Conservation (phyloP, 768 basidiomycete genomes). For the Auricularia auricula-judae region DNA sequence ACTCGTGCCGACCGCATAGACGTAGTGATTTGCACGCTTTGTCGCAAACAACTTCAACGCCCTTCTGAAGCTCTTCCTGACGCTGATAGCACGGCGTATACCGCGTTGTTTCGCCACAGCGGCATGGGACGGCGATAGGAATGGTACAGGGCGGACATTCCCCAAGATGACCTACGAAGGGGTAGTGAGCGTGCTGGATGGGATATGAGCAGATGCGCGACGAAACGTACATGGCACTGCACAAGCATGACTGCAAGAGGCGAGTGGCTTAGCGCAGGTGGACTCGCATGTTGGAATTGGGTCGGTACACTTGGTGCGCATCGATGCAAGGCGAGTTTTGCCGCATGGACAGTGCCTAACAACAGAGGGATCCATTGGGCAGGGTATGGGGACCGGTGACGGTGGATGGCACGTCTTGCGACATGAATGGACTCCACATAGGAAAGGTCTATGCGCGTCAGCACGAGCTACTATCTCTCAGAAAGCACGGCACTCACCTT, state of each 20-base stretch:
- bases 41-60: constrained; percentile 64
- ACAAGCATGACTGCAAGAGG: constrained; percentile 68
- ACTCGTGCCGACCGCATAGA: constrained; percentile 80
- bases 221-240: constrained; percentile 33
- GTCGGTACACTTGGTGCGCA: constrained; percentile 44
- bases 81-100: constrained; percentile 39
- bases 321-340: constrained; percentile 32
- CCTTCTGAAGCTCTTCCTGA: constrained; percentile 23
- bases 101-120: constrained; percentile 68
- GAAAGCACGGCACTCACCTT: constrained; percentile 25
- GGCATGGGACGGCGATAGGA: constrained; percentile 62
- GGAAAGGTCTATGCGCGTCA: constrained; percentile 38
- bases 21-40: constrained; percentile 67
- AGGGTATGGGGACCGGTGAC: constrained; percentile 40
- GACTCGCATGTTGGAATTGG: constrained; percentile 74
- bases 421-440: constrained; percentile 72
- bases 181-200: too few species aligned
- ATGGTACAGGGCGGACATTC: constrained; percentile 82
- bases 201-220: neutral
- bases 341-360: constrained; percentile 81
- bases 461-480: too few species aligned
- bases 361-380: constrained; percentile 61
- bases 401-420: constrained; percentile 69
- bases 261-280: constrained; percentile 51
- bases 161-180: constrained; percentile 6